phyloP scores from a whole-genome alignment of 2,329 filamentous ascomycete species.

The Coccinonectria pachysandricola region DNA sequence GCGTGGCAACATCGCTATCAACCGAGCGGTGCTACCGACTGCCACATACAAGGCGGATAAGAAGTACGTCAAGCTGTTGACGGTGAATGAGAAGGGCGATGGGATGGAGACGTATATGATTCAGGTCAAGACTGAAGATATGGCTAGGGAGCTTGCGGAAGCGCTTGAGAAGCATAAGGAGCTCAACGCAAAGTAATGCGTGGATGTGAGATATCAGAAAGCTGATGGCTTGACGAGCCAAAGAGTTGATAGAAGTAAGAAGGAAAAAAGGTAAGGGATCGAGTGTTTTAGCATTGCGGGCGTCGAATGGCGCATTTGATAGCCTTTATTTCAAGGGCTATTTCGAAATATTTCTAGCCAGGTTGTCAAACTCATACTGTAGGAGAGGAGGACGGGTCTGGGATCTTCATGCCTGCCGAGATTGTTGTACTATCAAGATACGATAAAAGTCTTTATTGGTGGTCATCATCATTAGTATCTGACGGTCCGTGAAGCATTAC shows the following conservation, averaged over 20 bases:
- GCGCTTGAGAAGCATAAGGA: slow-evolving; percentile 44
- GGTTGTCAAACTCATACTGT: slow-evolving; percentile 1
- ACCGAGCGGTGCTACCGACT: slow-evolving; percentile 53
- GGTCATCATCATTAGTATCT: no score
- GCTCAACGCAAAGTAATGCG: slow-evolving; percentile 40
- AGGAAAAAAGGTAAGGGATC: slow-evolving; percentile 18
- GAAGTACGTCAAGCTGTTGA: slow-evolving; percentile 51
- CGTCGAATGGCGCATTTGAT: slow-evolving; percentile 15
- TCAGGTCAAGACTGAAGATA: slow-evolving; percentile 55
- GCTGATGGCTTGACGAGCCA: no score
- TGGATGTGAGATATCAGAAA: no score
- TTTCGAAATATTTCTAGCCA: slow-evolving; percentile 6
- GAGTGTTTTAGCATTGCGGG: slow-evolving; percentile 14
- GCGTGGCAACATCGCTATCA: slow-evolving; percentile 62
- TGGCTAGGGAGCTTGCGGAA: slow-evolving; percentile 43
- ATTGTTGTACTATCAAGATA: no score
- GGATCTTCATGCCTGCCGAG: no score
- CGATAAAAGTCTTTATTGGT: no score
- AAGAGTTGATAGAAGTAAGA: no score
- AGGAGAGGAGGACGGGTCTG: no score
- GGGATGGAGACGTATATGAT: slow-evolving; percentile 61
- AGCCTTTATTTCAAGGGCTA: slow-evolving; percentile 10
- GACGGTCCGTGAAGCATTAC: no score
- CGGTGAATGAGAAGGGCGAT: slow-evolving; percentile 46
- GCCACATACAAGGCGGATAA: slow-evolving; percentile 50